Conservation (phyloP, 2,329 filamentous ascomycete species). For the Didymella keratinophila region DNA sequence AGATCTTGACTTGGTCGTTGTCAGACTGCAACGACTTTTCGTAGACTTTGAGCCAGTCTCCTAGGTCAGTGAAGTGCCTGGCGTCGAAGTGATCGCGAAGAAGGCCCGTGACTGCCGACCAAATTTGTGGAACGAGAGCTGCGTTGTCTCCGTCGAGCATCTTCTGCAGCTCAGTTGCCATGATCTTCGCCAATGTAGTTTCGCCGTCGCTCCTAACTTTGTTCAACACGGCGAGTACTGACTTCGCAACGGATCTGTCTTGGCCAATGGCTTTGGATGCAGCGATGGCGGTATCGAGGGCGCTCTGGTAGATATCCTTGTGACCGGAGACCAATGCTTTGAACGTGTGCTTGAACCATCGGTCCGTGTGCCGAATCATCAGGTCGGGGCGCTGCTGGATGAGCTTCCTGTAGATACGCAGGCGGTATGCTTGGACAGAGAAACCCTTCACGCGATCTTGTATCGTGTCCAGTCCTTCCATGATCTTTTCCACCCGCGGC, state of each 20-base stretch:
- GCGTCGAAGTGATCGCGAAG: conserved; percentile 68
- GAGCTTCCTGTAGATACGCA: conserved; percentile 80
- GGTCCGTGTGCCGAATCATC: conserved; percentile 73
- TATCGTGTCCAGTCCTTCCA: conserved; percentile 75
- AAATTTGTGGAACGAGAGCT: conserved; percentile 81
- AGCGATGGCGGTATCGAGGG: conserved; percentile 76
- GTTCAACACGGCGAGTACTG: conserved; percentile 69
- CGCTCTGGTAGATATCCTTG: conserved; percentile 77
- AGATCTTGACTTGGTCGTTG: conserved; percentile 67
- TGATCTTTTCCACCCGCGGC: conserved; percentile 73
- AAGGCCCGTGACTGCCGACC: conserved; percentile 82
- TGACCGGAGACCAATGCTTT: conserved; percentile 80
- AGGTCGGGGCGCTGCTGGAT: conserved; percentile 72
- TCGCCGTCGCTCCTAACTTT: conserved; percentile 66
- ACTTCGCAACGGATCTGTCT: conserved; percentile 71
- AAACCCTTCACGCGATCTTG: conserved; percentile 79
- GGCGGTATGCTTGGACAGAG: conserved; percentile 77
- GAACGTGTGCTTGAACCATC: conserved; percentile 86
- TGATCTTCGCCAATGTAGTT: conserved; percentile 60
- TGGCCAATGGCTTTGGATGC: conserved; percentile 73
- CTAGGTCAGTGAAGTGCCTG: conserved; percentile 74
- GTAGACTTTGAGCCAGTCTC: conserved; percentile 78
- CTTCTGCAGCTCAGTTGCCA: conserved; percentile 70
- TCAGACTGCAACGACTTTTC: conserved; percentile 84
- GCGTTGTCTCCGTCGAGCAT: conserved; percentile 66